Evolutionary conservation across 371 early-diverging fungal genomes (phyloP), one percentile per base, ranked within the genome.

Genomic region (Haplosporangium sp.): DNA sequence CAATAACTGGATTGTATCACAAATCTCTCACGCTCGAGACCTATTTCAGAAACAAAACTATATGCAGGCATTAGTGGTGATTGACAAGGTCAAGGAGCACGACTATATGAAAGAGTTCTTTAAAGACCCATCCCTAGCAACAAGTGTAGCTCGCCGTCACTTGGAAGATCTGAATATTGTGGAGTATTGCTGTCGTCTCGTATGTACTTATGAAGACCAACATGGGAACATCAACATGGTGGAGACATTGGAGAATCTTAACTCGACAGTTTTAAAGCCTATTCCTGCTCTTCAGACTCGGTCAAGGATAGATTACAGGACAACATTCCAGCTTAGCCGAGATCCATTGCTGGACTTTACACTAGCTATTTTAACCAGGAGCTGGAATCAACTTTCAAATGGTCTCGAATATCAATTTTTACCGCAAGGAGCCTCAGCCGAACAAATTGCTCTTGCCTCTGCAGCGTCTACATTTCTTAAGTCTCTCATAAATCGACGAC

Each of bases 271-370:
- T n/a, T 38, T 77, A 15, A 19, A 63, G 1, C 55, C 66, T 37
- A 39, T 52, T 17, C 62, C 60, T 8, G 40, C 38, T 11, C 15
- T 68, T 48, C 64, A 61, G 39, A 55, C 42, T 15, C 47, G 50
- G 0, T 9, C 52, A 13, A 45, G 34, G 40, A 27, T 44, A 0
- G 57, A 56, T 7, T 72, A 61, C 65, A 69, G 37, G 67, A 63
- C 73, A 7, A 66, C 63, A 2, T 73, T 77, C 40, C 58, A 57
- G 44, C 27, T 56, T 34, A 38, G 50, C 7, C 63, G 69, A 39
- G 78, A 77, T 34, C 78, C 78, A 1, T 52, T 77, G 37, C 27
- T 77, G 11, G 70, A 77, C 42, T 69, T 66, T 40, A 72, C 78
- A 1, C 64, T 77, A 38, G 73, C 55, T 13, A 58, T 73, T 3